A percentile compares a stretch with the other conserved stretches of the same genome.
These are phyloP conservation scores for Aspergillus cavernicola DNA, from an alignment of 495 filamentous ascomycete species.

Conservation along the genomic window DNA sequence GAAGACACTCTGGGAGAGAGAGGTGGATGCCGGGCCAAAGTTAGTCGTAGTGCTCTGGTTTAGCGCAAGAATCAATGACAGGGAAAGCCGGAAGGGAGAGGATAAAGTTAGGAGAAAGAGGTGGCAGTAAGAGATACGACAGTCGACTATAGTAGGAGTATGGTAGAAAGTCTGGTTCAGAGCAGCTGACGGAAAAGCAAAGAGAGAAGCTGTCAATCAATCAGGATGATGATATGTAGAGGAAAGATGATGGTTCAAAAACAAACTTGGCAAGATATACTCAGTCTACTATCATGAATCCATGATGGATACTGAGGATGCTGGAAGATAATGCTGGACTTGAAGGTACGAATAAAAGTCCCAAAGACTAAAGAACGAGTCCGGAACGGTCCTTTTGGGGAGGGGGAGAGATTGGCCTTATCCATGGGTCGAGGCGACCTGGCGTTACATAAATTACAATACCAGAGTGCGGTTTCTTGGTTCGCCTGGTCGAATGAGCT, in stretches of 20 bases:
- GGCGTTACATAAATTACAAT: constrained; percentile 7
- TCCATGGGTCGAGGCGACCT: constrained; percentile 15
- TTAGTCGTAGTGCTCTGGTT: background rate
- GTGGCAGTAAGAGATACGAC: too few species aligned
- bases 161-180: too few species aligned
- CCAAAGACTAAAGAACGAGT: constrained; percentile 6
- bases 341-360: too few species aligned
- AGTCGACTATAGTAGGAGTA: too few species aligned
- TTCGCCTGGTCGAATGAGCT: constrained; percentile 1
- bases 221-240: too few species aligned
- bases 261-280: too few species aligned
- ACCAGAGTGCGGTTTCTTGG: constrained; percentile 2
- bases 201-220: too few species aligned
- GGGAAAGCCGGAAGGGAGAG: constrained; percentile 27
- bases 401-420: constrained; percentile 2
- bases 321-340: too few species aligned
- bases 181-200: too few species aligned
- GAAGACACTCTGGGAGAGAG: constrained; percentile 22
- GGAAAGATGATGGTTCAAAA: too few species aligned
- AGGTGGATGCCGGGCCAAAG: constrained; percentile 11
- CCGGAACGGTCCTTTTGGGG: constrained; percentile 17
- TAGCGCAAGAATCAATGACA: constrained; percentile 15
- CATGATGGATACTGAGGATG: too few species aligned
- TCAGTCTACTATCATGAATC: too few species aligned
- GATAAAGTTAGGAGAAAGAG: constrained; percentile 8